These are phyloP conservation scores for Ophiocordyceps camponoti-rufipedis DNA, from an alignment of 2,329 filamentous ascomycete genomes.

Conservation along the genomic window DNA sequence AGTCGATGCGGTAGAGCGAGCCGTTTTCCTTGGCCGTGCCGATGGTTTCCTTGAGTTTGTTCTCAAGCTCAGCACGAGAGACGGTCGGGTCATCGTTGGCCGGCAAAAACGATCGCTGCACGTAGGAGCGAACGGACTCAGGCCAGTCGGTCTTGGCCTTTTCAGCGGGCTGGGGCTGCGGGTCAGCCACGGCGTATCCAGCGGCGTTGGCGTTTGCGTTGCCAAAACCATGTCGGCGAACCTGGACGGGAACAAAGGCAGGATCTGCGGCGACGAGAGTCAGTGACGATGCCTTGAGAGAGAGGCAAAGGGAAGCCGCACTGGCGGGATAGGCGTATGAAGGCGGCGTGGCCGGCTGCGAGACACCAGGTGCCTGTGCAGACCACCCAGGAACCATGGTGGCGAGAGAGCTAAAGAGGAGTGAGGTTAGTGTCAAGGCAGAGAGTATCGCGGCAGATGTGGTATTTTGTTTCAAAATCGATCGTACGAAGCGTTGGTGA, in stretches of 20 bases:
- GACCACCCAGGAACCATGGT: constrained; percentile 20
- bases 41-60: constrained; percentile 72
- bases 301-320: constrained; percentile 7
- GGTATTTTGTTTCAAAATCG: not conserved
- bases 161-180: constrained; percentile 10
- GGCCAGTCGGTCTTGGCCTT: constrained; percentile 62
- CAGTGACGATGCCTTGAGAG: not conserved
- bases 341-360: constrained; percentile 15
- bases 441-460: not conserved
- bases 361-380: constrained; percentile 21
- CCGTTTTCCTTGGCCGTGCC: constrained; percentile 60
- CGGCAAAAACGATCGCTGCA: constrained; percentile 71
- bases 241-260: constrained; percentile 42
- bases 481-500: not conserved
- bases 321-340: constrained; percentile 20
- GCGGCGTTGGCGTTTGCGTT: constrained; percentile 18
- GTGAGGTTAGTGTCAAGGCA: constrained; percentile 2
- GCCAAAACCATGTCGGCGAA: constrained; percentile 37
- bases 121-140: constrained; percentile 67
- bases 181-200: constrained; percentile 10
- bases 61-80: constrained; percentile 53
- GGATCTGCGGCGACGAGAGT: constrained; percentile 16
- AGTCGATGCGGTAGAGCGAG: constrained; percentile 57
- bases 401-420: constrained; percentile 1
- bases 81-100: constrained; percentile 49